These are phyloP conservation scores for Iberis amara DNA, from an alignment of 441 rosid species.

Conservation along the genomic window DNA sequence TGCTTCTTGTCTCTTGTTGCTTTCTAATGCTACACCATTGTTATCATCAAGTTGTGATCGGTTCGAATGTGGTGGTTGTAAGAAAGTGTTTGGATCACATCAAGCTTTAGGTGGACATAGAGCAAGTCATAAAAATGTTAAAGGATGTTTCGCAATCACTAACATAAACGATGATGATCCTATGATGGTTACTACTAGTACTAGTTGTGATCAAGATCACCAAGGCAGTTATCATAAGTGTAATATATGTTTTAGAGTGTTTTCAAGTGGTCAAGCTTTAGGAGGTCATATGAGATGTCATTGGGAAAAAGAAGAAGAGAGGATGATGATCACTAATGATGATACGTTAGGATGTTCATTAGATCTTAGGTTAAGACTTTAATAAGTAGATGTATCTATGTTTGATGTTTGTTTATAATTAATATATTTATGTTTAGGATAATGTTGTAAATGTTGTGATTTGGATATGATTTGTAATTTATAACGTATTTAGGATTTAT, in stretches of 20 bases:
- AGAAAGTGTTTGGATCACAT: slow-evolving; percentile 72
- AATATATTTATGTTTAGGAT: not conserved
- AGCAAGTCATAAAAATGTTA: slow-evolving; percentile 72
- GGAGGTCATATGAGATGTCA: slow-evolving; percentile 93
- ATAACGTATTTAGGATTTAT: slow-evolving; percentile 4
- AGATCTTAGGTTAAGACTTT: slow-evolving; percentile 76
- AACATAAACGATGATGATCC: slow-evolving; percentile 34
- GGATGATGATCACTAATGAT: too few relatives aligned
- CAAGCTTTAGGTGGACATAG: slow-evolving; percentile 84
- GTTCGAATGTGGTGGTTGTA: slow-evolving; percentile 78
- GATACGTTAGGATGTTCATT: slow-evolving; percentile 42
- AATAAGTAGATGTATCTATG: slow-evolving; percentile 8
- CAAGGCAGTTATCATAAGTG: slow-evolving; percentile 43
- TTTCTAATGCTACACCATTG: slow-evolving; percentile 32
- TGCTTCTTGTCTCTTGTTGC: slow-evolving; percentile 54
- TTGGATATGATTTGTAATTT: slow-evolving; percentile 7
- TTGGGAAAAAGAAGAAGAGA: slow-evolving; percentile 55
- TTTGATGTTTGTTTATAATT: slow-evolving; percentile 10
- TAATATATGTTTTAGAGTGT: slow-evolving; percentile 57
- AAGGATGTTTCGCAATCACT: slow-evolving; percentile 63
- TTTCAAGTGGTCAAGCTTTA: slow-evolving; percentile 74
- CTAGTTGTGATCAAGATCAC: slow-evolving; percentile 28
- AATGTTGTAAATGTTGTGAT: slow-evolving; percentile 26
- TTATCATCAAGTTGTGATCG: slow-evolving; percentile 20
- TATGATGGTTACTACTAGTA: slow-evolving; percentile 16